Evolutionary conservation across 2,329 filamentous ascomycete species (phyloP).

Genomic region (Fusarium buharicum): DNA sequence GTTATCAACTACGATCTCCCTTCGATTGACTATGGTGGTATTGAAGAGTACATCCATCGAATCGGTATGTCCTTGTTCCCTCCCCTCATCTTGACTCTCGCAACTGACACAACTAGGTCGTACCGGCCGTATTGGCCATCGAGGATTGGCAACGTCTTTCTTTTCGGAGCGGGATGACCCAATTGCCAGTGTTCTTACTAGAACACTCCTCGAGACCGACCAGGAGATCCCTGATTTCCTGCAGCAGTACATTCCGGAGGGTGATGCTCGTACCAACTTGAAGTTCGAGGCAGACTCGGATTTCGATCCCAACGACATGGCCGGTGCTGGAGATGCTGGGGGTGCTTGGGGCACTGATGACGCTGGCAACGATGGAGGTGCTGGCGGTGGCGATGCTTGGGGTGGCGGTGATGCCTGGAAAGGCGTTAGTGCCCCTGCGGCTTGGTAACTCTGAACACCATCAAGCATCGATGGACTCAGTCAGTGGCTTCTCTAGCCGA

Average conservation of each 20-base stretch:
- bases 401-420: constrained; percentile 9
- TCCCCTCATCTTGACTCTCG: background rate
- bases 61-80: constrained; percentile 72
- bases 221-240: constrained; percentile 88
- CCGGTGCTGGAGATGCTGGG: constrained; percentile 42
- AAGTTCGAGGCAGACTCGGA: constrained; percentile 68
- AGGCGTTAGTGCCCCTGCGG: background rate
- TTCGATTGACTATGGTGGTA: constrained; percentile 78
- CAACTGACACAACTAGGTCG: constrained; percentile 67
- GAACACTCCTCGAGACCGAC: constrained; percentile 81
- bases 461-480: background rate
- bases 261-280: constrained; percentile 57
- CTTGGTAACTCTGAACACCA: constrained; percentile 17
- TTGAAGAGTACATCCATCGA: constrained; percentile 92
- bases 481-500: background rate
- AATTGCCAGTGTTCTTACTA: constrained; percentile 78
- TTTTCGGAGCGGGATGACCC: constrained; percentile 82
- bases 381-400: constrained; percentile 21
- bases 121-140: constrained; percentile 91
- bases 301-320: constrained; percentile 56
- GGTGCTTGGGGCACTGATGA: constrained; percentile 26
- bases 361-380: constrained; percentile 23
- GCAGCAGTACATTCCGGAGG: constrained; percentile 68
- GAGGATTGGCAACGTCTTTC: constrained; percentile 87
- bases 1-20: constrained; percentile 96